Conservation (phyloP, 805 yeast genomes). For the Vanderwaltozyma yarrowii region DNA sequence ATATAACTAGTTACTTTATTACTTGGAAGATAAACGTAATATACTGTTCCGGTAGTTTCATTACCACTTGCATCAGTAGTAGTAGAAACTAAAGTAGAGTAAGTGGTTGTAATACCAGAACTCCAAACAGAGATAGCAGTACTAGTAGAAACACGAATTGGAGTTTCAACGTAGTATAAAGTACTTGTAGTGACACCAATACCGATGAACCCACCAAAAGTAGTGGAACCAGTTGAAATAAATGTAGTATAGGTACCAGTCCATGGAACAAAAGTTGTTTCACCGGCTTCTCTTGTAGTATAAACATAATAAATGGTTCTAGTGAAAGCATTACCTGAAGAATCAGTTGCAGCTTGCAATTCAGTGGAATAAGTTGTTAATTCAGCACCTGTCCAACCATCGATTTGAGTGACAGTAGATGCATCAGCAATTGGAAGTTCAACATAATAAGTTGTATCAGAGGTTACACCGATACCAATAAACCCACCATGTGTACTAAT, state of each 20-base stretch:
- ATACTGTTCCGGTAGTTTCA: not conserved
- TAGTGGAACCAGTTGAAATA: not conserved
- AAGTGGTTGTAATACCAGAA: no score
- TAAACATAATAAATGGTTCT: not conserved
- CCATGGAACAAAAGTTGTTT: conserved; percentile 2
- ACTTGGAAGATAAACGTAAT: not conserved
- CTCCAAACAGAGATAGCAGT: no score
- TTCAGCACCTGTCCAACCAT: conserved; percentile 1
- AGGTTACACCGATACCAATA: not conserved
- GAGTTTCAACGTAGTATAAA: not conserved
- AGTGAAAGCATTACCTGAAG: not conserved
- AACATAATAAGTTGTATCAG: not conserved
- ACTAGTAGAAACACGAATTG: not conserved
- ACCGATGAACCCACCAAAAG: not conserved
- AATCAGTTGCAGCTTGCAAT: not conserved
- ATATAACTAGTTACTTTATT: not conserved
- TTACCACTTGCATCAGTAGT: not conserved
- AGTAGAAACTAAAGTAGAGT: no score
- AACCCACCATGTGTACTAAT: not conserved
- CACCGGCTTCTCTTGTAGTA: not conserved
- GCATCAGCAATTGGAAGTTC: not conserved
- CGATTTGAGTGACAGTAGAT: not conserved
- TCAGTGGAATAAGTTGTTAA: not conserved
- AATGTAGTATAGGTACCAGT: conserved; percentile 2
- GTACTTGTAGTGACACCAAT: not conserved